Evolutionary conservation across 495 filamentous ascomycete species (phyloP).

Genomic region (Hypoxylon trugodes): DNA sequence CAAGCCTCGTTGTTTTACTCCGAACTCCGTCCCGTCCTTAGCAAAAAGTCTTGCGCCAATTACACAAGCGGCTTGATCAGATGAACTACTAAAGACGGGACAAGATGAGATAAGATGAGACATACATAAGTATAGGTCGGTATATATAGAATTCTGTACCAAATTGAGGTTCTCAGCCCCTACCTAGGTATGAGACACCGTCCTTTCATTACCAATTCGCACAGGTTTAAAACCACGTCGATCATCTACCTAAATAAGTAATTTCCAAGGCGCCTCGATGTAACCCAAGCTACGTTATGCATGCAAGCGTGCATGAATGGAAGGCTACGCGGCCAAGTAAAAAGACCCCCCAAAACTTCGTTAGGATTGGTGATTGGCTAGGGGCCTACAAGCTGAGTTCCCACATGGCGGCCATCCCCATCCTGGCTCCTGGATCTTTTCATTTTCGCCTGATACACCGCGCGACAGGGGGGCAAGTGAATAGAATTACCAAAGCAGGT

Average conservation of each 20-base stretch:
- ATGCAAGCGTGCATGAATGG: background rate
- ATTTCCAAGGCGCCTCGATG: conserved; percentile 1
- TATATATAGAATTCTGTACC: no score
- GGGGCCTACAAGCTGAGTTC: background rate
- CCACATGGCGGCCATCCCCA: background rate
- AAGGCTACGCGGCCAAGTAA: background rate
- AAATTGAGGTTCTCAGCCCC: no score
- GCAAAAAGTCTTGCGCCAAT: no score
- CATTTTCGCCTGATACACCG: no score
- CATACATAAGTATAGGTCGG: no score
- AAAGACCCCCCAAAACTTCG: background rate
- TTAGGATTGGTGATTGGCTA: background rate
- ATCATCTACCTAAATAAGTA: background rate
- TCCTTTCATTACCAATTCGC: no score
- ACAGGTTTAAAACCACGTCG: background rate
- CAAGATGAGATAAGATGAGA: no score
- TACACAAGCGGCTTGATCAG: no score
- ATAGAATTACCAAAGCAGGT: background rate
- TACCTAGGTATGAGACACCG: no score
- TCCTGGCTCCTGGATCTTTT: background rate
- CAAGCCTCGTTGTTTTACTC: no score
- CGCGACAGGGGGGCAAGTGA: background rate
- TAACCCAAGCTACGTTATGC: background rate
- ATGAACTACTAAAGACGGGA: no score
- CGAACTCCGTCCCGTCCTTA: no score